Conservation (phyloP, 768 basidiomycete genomes). For the Collybiopsis luxurians region DNA sequence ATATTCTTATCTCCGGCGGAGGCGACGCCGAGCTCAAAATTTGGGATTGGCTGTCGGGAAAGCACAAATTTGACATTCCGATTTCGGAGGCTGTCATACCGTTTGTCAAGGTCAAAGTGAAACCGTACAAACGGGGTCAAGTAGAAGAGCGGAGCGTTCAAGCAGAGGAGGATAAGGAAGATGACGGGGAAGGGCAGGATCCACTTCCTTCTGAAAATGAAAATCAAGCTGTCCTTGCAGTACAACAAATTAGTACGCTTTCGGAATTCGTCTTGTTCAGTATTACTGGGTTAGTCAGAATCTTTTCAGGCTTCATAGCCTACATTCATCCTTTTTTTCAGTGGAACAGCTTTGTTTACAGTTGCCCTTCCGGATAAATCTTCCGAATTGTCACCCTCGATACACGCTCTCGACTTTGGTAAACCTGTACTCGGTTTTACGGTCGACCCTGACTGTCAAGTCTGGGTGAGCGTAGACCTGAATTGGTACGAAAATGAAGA, state of each 20-base stretch:
- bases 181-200: conserved; percentile 2
- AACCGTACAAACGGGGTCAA: conserved; percentile 26
- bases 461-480: conserved; percentile 43
- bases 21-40: conserved; percentile 76
- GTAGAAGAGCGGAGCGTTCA: conserved; percentile 16
- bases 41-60: conserved; percentile 79
- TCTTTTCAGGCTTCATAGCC: no score
- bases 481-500: conserved; percentile 40
- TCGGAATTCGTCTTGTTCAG: conserved; percentile 56
- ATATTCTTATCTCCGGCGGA: conserved; percentile 77
- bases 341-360: conserved; percentile 68
- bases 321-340: conserved; percentile 23
- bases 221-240: conserved; percentile 43
- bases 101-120: conserved; percentile 39
- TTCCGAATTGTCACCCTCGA: conserved; percentile 12
- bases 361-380: conserved; percentile 29
- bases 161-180: conserved; percentile 12
- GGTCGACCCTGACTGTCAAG: conserved; percentile 27
- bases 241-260: conserved; percentile 54
- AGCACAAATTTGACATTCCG: conserved; percentile 45
- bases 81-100: conserved; percentile 48
- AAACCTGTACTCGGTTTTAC: conserved; percentile 62
- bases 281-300: conserved; percentile 68
- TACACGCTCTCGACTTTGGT: conserved; percentile 47
- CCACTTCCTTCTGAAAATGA: conserved; percentile 7